Evolutionary conservation across 768 basidiomycete genomes (phyloP).

Genomic region (Megacollybia marginata): DNA sequence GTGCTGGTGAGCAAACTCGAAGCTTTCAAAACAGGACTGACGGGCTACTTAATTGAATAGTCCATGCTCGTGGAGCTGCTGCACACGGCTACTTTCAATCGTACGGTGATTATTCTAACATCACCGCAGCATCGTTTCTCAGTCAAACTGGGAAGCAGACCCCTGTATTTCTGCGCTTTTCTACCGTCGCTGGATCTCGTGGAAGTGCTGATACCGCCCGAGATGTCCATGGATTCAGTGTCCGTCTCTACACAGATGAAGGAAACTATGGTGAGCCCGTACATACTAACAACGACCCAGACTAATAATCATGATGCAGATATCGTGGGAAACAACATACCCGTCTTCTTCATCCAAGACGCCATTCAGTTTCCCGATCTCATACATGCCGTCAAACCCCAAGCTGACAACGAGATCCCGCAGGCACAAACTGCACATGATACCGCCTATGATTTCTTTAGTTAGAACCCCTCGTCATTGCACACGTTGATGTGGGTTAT

Average conservation of each 20-base stretch:
- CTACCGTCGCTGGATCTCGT: neutral
- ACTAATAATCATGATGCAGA: neutral
- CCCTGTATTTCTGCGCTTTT: neutral
- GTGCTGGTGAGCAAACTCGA: neutral
- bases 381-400: neutral
- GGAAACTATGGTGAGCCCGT: neutral
- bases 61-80: conserved; percentile 1
- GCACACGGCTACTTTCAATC: neutral
- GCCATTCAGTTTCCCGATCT: neutral
- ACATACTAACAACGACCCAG: conserved; percentile 8
- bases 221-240: neutral
- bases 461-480: neutral
- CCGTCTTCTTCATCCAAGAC: neutral
- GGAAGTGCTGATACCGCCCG: neutral
- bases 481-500: neutral
- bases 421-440: neutral
- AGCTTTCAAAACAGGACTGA: neutral
- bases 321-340: neutral
- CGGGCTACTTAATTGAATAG: neutral
- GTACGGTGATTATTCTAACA: neutral
- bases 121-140: neutral
- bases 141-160: neutral
- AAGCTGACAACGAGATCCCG: neutral
- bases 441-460: neutral
- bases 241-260: neutral